Evolutionary conservation across 257 asterid genomes (phyloP).

Genomic region (Apocynum venetum): DNA sequence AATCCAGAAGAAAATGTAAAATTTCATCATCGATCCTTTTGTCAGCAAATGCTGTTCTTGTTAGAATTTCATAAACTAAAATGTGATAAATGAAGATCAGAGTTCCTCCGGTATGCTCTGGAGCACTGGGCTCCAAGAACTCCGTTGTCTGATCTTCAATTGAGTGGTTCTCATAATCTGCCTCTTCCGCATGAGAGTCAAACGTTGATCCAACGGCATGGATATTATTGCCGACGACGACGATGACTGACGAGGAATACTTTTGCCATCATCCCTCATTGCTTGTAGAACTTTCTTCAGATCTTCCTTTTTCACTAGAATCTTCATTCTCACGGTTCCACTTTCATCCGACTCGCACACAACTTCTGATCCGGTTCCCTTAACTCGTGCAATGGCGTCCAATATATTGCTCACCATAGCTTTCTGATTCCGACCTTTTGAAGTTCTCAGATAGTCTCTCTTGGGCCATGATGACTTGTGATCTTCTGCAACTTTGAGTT

Average conservation of each 20-base stretch:
- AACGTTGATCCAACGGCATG: conserved; percentile 45
- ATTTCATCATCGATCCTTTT: not conserved
- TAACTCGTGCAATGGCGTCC: conserved; percentile 38
- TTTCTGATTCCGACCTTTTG: conserved; percentile 38
- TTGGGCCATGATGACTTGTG: conserved; percentile 15
- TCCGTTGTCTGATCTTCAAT: conserved; percentile 17
- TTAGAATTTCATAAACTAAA: too few relatives aligned
- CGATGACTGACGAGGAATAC: not conserved
- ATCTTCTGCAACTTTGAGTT: conserved; percentile 27
- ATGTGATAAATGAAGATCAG: not conserved
- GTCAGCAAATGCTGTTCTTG: not conserved
- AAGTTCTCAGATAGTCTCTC: conserved; percentile 25
- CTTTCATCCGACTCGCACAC: conserved; percentile 8
- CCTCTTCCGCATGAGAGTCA: conserved; percentile 43
- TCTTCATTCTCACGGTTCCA: conserved; percentile 40
- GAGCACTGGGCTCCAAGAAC: conserved; percentile 46
- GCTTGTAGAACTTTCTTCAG: conserved; percentile 49
- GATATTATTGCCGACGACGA: conserved; percentile 9
- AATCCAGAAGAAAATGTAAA: too few relatives aligned
- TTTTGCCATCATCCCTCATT: conserved; percentile 28
- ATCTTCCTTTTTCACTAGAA: conserved; percentile 54
- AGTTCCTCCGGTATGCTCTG: conserved; percentile 58
- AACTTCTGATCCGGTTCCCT: conserved; percentile 20
- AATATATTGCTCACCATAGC: conserved; percentile 25
- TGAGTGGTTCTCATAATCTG: conserved; percentile 35